Percentiles rank a stretch among this genome's conserved stretches.
Conservation (phyloP, 371 early-diverging fungal genomes). For the Zopfochytrium polystomum region DNA sequence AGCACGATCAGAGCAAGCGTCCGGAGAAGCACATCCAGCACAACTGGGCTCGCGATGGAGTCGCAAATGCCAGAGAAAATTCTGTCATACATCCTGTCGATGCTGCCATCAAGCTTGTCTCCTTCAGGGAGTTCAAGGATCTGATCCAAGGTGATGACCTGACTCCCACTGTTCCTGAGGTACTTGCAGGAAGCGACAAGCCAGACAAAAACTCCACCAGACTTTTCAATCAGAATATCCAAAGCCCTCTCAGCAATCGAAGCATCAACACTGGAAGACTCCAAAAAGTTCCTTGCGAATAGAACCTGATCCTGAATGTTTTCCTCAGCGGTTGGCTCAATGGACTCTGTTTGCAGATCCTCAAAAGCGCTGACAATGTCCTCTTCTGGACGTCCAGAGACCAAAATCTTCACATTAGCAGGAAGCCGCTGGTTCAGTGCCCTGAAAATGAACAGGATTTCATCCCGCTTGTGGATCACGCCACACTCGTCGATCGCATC, state of each 20-base stretch:
- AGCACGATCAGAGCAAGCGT: conserved; percentile 13
- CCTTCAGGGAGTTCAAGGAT: neutral
- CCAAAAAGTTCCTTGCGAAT: conserved; percentile 8
- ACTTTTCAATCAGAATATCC: conserved; percentile 7
- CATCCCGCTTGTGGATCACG: conserved; percentile 8
- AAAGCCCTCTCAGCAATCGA: conserved; percentile 1
- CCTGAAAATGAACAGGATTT: conserved; percentile 20
- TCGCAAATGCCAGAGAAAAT: too few species aligned
- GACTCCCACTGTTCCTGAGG: neutral
- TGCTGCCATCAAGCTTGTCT: too few species aligned
- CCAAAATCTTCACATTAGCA: conserved; percentile 14
- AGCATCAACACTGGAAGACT: neutral
- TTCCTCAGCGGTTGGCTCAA: conserved; percentile 14
- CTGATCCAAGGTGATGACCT: conserved; percentile 1
- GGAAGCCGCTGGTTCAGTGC: conserved; percentile 14
- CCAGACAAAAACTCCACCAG: conserved; percentile 21
- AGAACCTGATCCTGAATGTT: conserved; percentile 13
- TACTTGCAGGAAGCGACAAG: conserved; percentile 21
- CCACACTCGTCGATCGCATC: conserved; percentile 34
- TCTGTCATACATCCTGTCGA: too few species aligned
- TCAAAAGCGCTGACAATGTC: too few species aligned
- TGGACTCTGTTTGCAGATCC: neutral
- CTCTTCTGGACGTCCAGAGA: conserved; percentile 26
- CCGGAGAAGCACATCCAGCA: neutral
- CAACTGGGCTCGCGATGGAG: neutral